Conservation (phyloP, 1,139 yeast genomes). For the Suhomyces terraborum region DNA sequence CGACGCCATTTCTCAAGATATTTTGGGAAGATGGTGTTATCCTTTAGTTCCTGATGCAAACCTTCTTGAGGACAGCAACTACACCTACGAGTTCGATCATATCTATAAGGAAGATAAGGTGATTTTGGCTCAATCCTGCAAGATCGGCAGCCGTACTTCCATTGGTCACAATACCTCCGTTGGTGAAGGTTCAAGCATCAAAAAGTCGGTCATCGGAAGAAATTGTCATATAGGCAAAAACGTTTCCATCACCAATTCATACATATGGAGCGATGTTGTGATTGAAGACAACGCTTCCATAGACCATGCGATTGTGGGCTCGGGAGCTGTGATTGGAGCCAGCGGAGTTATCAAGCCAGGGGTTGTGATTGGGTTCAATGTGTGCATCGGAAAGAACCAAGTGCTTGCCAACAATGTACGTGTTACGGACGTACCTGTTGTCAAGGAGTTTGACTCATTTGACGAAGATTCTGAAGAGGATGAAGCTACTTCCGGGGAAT, state of each 20-base stretch:
- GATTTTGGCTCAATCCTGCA: constrained; percentile 89
- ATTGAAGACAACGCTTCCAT: constrained; percentile 67
- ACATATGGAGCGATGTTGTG: constrained; percentile 80
- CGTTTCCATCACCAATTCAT: constrained; percentile 69
- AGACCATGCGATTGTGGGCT: constrained; percentile 69
- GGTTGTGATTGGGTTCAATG: constrained; percentile 78
- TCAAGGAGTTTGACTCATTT: constrained; percentile 28
- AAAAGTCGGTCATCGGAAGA: constrained; percentile 78
- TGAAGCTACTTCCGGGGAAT: background rate
- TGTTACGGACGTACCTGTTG: constrained; percentile 51
- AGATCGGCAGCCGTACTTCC: constrained; percentile 70
- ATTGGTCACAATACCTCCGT: constrained; percentile 76
- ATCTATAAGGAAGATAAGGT: constrained; percentile 84
- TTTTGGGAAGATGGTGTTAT: constrained; percentile 87
- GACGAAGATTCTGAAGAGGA: constrained; percentile 32
- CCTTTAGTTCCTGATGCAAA: constrained; percentile 91
- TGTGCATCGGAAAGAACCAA: constrained; percentile 57
- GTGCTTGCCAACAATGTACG: constrained; percentile 52
- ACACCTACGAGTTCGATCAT: constrained; percentile 78
- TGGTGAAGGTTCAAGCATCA: constrained; percentile 56
- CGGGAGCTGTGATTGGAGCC: constrained; percentile 54
- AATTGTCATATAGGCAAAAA: constrained; percentile 81
- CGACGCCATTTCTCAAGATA: constrained; percentile 88
- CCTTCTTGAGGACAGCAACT: constrained; percentile 67
- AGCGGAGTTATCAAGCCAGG: constrained; percentile 61